Evolutionary conservation across 345 rosid genomes (phyloP), one percentile per base, ranked within the genome.

Genomic region (Pugionium dolabratum): DNA sequence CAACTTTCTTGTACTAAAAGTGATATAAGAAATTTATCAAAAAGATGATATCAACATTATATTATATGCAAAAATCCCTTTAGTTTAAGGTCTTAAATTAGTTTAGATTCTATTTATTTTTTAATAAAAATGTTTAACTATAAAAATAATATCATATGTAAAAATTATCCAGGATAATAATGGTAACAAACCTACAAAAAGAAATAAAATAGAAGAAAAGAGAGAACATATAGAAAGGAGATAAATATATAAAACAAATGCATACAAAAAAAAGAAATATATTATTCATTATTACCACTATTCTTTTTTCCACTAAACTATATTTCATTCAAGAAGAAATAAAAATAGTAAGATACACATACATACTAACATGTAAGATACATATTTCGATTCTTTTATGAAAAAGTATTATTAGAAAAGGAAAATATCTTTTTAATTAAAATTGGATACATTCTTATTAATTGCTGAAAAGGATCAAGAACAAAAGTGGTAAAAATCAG

Each of bases 381-480:
- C 18, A 68, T 41, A 29, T 41, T 7, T 52, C 40, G 32, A 54
- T 31, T 69, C 36, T 41, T 31, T 27, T n/a, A 51, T 36, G 51
- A 59, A 54, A 60, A 10, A n/a, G 18, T 18, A 18, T 18, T 18
- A 18, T 2, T 25, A 25, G 10, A 5, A 10, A 57, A 32, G 67
- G 60, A 51, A 60, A 58, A 33, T 32, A 35, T 51, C 28, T 11
- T 44, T 29, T 9, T 9, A 43, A 18, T 36, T 53, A 61, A 60
- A 53, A 35, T 33, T 62, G 48, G 25, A 36, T 46, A 41, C 68
- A 45, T 37, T 18, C 33, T 61, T 18, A 30, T 50, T 33, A 44
- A 18, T 18, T 18, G 18, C 9, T 30, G 56, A 37, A 70, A 49
- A 33, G 53, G 44, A 70, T 70, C 68, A 70, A 70, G 49, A 62